Conservation (phyloP, 2,329 filamentous ascomycete species). For the Lachnellula cervina region DNA sequence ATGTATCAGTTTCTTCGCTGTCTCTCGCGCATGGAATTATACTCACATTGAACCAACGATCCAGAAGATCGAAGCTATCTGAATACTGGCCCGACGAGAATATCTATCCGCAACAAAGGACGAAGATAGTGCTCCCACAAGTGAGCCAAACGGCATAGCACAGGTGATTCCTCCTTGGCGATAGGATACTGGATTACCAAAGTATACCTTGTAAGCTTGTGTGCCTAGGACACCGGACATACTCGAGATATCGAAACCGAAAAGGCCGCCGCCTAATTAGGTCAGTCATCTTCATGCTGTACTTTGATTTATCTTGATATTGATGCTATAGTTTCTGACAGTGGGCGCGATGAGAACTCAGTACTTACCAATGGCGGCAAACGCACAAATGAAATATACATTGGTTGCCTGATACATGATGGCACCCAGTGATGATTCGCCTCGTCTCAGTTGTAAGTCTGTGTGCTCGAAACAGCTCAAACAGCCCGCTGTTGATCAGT, state of each 20-base stretch:
- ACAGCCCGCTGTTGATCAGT: background rate
- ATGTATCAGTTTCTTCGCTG: background rate
- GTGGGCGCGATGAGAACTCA: too few species aligned
- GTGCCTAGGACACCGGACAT: slow-evolving; percentile 67
- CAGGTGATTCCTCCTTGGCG: slow-evolving; percentile 68
- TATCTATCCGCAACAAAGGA: slow-evolving; percentile 51
- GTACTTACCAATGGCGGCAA: slow-evolving; percentile 54
- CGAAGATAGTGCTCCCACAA: slow-evolving; percentile 55
- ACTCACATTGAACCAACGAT: slow-evolving; percentile 38
- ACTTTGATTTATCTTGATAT: too few species aligned
- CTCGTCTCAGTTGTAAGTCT: background rate
- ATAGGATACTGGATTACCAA: slow-evolving; percentile 54
- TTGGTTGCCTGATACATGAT: slow-evolving; percentile 37
- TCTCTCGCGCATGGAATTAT: background rate
- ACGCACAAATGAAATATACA: slow-evolving; percentile 56
- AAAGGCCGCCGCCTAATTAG: slow-evolving; percentile 58
- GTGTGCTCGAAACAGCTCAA: background rate
- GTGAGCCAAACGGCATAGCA: slow-evolving; percentile 68
- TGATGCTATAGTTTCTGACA: too few species aligned
- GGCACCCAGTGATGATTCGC: slow-evolving; percentile 2
- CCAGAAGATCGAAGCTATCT: slow-evolving; percentile 46
- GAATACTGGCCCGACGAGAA: slow-evolving; percentile 42
- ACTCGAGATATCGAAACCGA: slow-evolving; percentile 74
- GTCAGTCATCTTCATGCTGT: slow-evolving; percentile 4
- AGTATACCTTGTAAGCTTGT: slow-evolving; percentile 66